Evolutionary conservation across 371 early-diverging fungal genomes (phyloP).

Genomic region (Mortierella sp.): DNA sequence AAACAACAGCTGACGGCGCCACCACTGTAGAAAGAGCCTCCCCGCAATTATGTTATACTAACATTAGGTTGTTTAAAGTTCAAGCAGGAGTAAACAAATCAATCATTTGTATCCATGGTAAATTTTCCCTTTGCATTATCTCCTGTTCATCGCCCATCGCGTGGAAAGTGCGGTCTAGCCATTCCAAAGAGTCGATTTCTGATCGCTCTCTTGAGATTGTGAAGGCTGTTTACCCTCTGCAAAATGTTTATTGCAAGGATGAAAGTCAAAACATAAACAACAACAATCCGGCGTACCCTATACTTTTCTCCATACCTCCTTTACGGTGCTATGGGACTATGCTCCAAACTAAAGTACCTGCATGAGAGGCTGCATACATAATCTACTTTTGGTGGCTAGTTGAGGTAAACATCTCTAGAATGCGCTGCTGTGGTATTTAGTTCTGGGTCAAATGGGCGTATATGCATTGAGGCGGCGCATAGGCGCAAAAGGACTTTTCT

Average conservation of each 20-base stretch:
- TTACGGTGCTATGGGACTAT: background rate
- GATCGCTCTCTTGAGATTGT: background rate
- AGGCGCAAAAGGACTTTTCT: no score
- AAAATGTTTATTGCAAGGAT: background rate
- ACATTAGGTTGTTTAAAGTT: background rate
- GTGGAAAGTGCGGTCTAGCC: background rate
- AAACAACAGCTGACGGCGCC: no score
- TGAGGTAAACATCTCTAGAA: background rate
- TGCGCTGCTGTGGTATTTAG: background rate
- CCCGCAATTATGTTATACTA: background rate
- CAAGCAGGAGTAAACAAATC: background rate
- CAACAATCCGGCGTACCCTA: no score
- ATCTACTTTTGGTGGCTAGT: no score
- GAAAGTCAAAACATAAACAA: background rate
- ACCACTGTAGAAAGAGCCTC: background rate
- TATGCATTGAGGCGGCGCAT: background rate
- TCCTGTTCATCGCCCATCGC: background rate
- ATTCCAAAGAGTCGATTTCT: background rate
- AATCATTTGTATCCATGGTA: conserved; percentile 4
- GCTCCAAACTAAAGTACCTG: background rate
- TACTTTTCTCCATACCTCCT: background rate
- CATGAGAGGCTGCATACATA: background rate
- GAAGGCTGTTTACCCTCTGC: no score
- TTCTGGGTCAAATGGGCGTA: background rate
- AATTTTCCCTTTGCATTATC: conserved; percentile 4